Evolutionary conservation across 441 rosid genomes (phyloP), one percentile per base, ranked within the genome.

Genomic region (Sinapis alba): DNA sequence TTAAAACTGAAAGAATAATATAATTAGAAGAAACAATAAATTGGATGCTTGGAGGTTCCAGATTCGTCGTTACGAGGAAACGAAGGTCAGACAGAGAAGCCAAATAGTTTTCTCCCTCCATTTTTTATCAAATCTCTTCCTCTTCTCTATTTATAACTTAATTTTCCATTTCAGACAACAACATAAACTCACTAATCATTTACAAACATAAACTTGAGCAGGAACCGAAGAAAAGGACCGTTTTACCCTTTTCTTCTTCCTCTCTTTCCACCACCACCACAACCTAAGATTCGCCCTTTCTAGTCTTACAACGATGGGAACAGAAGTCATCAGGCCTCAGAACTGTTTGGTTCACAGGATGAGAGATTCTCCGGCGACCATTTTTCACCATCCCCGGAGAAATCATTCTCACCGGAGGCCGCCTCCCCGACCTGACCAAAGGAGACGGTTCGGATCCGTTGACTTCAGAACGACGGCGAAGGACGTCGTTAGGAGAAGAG

Each of bases 241-340:
- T 20, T 15, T 41, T 66, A 51, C 78, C 78, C 74, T 78, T 72
- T 78, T 72, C 78, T 78, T 78, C 78, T 56, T 77, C 51, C 51
- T 71, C 71, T 19, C 21, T 21, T 0, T 5, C 9, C 61, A 54
- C 28, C 54, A 12, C 57, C 10, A 28, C 61, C 59, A 27, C 24
- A 1, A 16, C 24, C 38, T 16, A 9, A 51, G 41, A 45, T 16
- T 47, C 58, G 2, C 30, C 26, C 10, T 19, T 47, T 45, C 19
- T 65, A 18, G 16, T 12, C 4, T 18, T 62, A 30, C 24, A 36
- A 59, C 5, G 16, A 94, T 92, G 99, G 99, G 87, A 26, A 92
- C 96, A 23, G 92, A 95, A 82, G 56, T 92, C 34, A 82, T 91
- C 43, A 83, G 93, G 73, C 94, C 99, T 19, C 96, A 86, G 62